Evolutionary conservation across 1,284 basidiomycete genomes (phyloP).

Genomic region (Microbotryum silenes-acaulis): DNA sequence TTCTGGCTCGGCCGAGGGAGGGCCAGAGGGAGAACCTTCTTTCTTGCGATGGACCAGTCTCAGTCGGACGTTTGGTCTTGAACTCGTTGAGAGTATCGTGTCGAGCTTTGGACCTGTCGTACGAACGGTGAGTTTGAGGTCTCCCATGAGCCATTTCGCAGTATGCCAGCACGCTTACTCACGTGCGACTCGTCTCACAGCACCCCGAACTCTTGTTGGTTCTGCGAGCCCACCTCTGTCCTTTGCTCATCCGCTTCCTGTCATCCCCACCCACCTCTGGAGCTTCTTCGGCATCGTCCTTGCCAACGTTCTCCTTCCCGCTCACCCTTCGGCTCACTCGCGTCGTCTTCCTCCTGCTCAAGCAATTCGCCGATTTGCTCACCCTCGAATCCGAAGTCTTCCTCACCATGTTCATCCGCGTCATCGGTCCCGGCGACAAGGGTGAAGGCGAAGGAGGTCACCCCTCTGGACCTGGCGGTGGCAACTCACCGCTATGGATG

Average conservation of each 20-base stretch:
- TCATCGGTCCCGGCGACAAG: slow-evolving; percentile 59
- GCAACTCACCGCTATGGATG: slow-evolving; percentile 62
- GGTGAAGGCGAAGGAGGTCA: slow-evolving; percentile 39
- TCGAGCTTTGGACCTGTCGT: slow-evolving; percentile 89
- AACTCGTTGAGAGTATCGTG: slow-evolving; percentile 91
- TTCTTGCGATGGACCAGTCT: slow-evolving; percentile 78
- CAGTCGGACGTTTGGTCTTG: slow-evolving; percentile 87
- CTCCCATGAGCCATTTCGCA: not conserved
- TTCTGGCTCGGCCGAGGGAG: slow-evolving; percentile 37
- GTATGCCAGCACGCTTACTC: not conserved
- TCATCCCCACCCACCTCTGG: slow-evolving; percentile 70
- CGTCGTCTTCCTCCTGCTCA: slow-evolving; percentile 84
- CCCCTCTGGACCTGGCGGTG: slow-evolving; percentile 20
- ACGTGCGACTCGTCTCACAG: slow-evolving; percentile 42
- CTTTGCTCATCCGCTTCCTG: slow-evolving; percentile 58
- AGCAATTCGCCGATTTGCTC: slow-evolving; percentile 78
- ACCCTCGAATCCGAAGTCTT: slow-evolving; percentile 75
- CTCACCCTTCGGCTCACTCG: slow-evolving; percentile 83
- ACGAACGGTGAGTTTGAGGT: slow-evolving; percentile 52
- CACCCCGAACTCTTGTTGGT: slow-evolving; percentile 76
- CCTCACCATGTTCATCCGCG: slow-evolving; percentile 66
- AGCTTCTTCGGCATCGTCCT: slow-evolving; percentile 51
- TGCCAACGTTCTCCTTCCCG: slow-evolving; percentile 62
- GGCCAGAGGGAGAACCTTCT: slow-evolving; percentile 54
- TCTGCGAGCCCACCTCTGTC: slow-evolving; percentile 79